Percentiles rank a stretch among this genome's conserved stretches.
Conservation (phyloP, 2,329 filamentous ascomycete genomes). For the Fusarium setosum region DNA sequence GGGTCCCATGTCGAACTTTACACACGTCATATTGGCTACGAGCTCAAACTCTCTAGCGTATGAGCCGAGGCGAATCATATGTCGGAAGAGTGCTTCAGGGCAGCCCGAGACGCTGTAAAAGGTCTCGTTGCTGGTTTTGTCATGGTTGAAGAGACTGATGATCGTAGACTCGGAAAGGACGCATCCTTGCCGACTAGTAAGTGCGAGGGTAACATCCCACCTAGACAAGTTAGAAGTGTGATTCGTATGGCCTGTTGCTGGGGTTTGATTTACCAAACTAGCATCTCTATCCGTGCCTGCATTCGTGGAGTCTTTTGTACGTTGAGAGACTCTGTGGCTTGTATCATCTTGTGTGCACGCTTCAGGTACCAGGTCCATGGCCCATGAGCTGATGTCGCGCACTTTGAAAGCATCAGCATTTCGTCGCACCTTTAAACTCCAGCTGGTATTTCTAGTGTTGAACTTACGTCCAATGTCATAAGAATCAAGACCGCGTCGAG, state of each 20-base stretch:
- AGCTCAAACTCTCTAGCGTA: slow-evolving; percentile 46
- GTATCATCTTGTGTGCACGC: slow-evolving; percentile 38
- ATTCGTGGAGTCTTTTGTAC: slow-evolving; percentile 34
- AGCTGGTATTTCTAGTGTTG: fast-evolving
- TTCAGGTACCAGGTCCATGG: slow-evolving; percentile 44
- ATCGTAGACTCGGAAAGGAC: slow-evolving; percentile 36
- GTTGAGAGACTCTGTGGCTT: slow-evolving; percentile 29
- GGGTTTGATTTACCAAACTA: slow-evolving; percentile 37
- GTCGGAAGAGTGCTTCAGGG: slow-evolving; percentile 41
- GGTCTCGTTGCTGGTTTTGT: slow-evolving; percentile 37
- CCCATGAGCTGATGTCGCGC: slow-evolving; percentile 48
- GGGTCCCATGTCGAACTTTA: slow-evolving; percentile 41
- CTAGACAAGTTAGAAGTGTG: slow-evolving; percentile 4
- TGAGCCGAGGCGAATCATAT: slow-evolving; percentile 43
- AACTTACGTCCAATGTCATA: slow-evolving; percentile 47
- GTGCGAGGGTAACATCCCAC: slow-evolving; percentile 49
- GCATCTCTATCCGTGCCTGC: slow-evolving; percentile 45
- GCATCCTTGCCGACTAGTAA: slow-evolving; percentile 45
- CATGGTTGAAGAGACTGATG: slow-evolving; percentile 21
- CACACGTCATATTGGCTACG: slow-evolving; percentile 44
- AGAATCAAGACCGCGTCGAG: slow-evolving; percentile 47
- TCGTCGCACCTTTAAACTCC: too few species aligned
- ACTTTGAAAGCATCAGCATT: slow-evolving; percentile 30
- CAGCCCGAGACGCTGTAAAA: slow-evolving; percentile 50
- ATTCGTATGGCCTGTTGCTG: neutral